Conservation (phyloP, 306 rosid genomes). For the Acacia confusa region DNA sequence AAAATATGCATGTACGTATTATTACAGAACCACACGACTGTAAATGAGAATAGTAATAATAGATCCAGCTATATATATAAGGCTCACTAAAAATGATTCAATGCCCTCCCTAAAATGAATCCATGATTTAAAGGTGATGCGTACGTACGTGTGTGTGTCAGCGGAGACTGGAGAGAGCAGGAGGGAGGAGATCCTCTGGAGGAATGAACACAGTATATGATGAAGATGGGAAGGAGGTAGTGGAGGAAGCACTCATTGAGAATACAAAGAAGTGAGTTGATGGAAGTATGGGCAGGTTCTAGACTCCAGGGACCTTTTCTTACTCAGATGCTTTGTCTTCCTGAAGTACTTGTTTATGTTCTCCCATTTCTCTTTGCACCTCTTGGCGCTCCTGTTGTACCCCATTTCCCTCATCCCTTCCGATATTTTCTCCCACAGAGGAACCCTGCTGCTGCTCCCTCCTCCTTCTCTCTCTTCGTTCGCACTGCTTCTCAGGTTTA, state of each 20-base stretch:
- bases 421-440: slow-evolving; percentile 93
- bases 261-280: slow-evolving; percentile 58
- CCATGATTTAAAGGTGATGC: neutral
- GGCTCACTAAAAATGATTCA: neutral
- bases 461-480: slow-evolving; percentile 32
- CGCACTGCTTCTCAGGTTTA: slow-evolving; percentile 65
- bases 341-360: slow-evolving; percentile 89
- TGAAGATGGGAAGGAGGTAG: neutral
- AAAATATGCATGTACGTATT: neutral
- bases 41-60: too few species aligned
- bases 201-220: too few species aligned
- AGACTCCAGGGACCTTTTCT: slow-evolving; percentile 77
- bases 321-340: slow-evolving; percentile 68
- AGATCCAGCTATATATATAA: too few species aligned
- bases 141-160: too few species aligned
- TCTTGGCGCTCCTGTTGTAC: slow-evolving; percentile 77
- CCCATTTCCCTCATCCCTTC: slow-evolving; percentile 80
- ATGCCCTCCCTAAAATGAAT: neutral
- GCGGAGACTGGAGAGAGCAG: too few species aligned
- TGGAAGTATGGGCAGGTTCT: slow-evolving; percentile 94
- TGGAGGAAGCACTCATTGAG: neutral
- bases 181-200: too few species aligned
- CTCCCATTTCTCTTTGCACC: slow-evolving; percentile 97
- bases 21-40: neutral
- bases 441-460: slow-evolving; percentile 39